Evolutionary conservation across 805 yeast species (phyloP).

Genomic region (Pichia nakasei): DNA sequence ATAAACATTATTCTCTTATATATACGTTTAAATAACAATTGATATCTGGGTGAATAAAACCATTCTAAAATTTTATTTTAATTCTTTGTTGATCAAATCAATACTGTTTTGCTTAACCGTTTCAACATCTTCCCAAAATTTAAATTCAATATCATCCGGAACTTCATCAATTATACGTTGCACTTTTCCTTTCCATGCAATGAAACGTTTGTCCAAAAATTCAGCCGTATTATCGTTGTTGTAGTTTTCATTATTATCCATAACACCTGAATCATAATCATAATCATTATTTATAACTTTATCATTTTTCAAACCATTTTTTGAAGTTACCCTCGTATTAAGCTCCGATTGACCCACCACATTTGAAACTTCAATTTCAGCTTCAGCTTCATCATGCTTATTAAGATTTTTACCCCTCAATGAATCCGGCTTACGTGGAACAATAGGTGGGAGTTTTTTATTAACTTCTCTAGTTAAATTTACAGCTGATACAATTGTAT

Average conservation of each 20-base stretch:
- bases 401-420: constrained; percentile 11
- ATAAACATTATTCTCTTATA: too few species aligned
- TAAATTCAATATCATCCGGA: constrained; percentile 31
- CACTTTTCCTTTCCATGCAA: constrained; percentile 49
- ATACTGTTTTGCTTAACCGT: constrained; percentile 32
- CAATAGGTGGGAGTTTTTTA: constrained; percentile 28
- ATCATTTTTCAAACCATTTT: neutral
- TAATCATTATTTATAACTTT: neutral
- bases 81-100: constrained; percentile 8
- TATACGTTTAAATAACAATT: too few species aligned
- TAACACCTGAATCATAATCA: too few species aligned
- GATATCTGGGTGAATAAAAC: neutral
- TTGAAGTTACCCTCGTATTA: neutral
- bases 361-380: too few species aligned
- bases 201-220: constrained; percentile 37
- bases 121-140: constrained; percentile 35
- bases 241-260: too few species aligned
- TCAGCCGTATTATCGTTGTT: neutral
- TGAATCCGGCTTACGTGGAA: constrained; percentile 40
- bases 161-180: constrained; percentile 32
- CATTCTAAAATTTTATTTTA: neutral
- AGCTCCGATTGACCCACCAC: neutral
- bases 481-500: neutral
- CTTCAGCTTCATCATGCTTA: too few species aligned
- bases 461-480: neutral